Percentiles rank a stretch among this genome's conserved stretches.
Evolutionary conservation across 2,329 filamentous ascomycete genomes (phyloP).

Genomic region (Macroventuria anomochaeta): DNA sequence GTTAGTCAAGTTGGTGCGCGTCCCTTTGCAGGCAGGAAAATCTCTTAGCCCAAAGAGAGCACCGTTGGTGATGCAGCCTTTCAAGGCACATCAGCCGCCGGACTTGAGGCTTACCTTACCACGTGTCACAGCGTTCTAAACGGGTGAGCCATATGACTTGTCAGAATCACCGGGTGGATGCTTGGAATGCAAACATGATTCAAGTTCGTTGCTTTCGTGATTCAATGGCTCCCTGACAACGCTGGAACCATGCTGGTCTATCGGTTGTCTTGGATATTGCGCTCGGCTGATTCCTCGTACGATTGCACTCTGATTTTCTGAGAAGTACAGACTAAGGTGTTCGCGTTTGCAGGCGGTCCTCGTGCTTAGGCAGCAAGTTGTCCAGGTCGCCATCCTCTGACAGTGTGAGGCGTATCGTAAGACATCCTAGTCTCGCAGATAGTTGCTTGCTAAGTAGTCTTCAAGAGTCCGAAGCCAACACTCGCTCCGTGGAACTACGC

Average conservation of each 20-base stretch:
- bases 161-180: constrained; percentile 28
- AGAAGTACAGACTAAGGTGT: not conserved
- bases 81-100: constrained; percentile 20
- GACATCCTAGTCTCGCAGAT: not conserved
- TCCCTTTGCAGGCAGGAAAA: not conserved
- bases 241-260: constrained; percentile 6
- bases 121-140: constrained; percentile 41
- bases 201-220: constrained; percentile 24
- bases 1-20: not conserved
- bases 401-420: not conserved
- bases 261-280: not conserved
- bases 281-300: not conserved
- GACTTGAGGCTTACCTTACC: constrained; percentile 37
- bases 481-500: not conserved
- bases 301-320: not conserved
- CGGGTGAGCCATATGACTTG: constrained; percentile 38
- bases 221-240: constrained; percentile 11
- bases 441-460: not conserved
- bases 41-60: not conserved
- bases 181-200: constrained; percentile 43
- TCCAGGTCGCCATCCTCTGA: not conserved
- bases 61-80: constrained; percentile 11
- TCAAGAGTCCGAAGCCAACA: not conserved
- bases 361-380: not conserved
- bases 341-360: not conserved